Conservation (phyloP, 495 filamentous ascomycete genomes). For the Penicillium macrosclerotiorum region DNA sequence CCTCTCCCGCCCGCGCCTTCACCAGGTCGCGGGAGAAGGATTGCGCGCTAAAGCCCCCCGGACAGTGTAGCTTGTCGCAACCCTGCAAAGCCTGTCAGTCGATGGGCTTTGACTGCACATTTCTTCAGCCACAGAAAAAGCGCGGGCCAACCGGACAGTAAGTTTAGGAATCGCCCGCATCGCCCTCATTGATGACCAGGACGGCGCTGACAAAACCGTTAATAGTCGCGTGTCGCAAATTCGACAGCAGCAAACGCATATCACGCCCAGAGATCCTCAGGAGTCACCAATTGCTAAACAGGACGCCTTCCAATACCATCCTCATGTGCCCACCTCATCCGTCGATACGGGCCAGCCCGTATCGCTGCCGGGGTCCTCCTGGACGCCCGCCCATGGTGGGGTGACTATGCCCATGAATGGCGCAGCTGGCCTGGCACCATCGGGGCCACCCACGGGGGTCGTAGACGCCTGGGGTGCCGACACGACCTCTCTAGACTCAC, state of each 20-base stretch:
- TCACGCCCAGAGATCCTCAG: constrained; percentile 13
- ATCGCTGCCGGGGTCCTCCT: constrained; percentile 21
- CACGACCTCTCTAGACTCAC: constrained; percentile 22
- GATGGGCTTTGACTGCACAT: constrained; percentile 46
- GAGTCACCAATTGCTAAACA: constrained; percentile 15
- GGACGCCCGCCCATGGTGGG: constrained; percentile 19
- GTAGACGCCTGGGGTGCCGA: constrained; percentile 24
- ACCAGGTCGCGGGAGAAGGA: neutral
- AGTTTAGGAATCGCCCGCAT: constrained; percentile 21
- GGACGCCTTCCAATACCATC: constrained; percentile 21
- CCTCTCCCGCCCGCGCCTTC: constrained; percentile 7
- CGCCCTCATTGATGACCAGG: neutral
- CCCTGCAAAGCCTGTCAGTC: constrained; percentile 39
- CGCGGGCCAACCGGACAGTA: constrained; percentile 42
- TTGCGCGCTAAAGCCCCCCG: constrained; percentile 14
- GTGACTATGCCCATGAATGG: constrained; percentile 24
- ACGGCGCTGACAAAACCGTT: constrained; percentile 4
- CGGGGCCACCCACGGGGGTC: constrained; percentile 15
- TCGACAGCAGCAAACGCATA: constrained; percentile 36
- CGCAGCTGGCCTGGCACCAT: constrained; percentile 16
- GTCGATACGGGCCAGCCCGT: constrained; percentile 18
- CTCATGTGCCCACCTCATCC: constrained; percentile 17
- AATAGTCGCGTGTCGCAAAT: constrained; percentile 42
- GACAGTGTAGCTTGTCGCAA: constrained; percentile 40
- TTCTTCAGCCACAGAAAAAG: constrained; percentile 45